Evolutionary conservation across 441 rosid genomes (phyloP).

Genomic region (Heliophila coronopifolia): DNA sequence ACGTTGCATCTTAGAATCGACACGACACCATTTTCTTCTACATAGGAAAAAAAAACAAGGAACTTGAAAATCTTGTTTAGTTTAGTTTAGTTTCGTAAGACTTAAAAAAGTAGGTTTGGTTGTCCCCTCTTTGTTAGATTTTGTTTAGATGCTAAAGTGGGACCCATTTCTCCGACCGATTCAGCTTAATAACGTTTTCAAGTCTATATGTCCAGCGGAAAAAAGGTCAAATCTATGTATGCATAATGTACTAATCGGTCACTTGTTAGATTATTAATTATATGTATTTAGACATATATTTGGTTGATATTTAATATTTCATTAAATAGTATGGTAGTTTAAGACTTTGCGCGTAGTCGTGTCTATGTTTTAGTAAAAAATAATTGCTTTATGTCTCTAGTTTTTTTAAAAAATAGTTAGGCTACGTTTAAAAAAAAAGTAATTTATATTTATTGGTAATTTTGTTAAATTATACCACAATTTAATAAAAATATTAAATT

Average conservation of each 20-base stretch:
- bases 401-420: too few species aligned
- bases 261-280: not conserved
- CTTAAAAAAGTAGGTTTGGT: slow-evolving; percentile 13
- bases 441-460: too few species aligned
- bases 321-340: slow-evolving; percentile 4
- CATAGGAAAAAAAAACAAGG: slow-evolving; percentile 3
- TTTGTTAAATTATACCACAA: too few species aligned
- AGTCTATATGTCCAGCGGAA: slow-evolving; percentile 16
- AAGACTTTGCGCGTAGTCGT: too few species aligned
- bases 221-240: not conserved
- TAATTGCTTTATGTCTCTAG: too few species aligned
- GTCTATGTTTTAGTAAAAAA: too few species aligned
- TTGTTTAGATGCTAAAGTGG: slow-evolving; percentile 17
- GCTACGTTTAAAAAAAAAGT: too few species aligned
- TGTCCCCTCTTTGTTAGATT: slow-evolving; percentile 24
- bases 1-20: slow-evolving; percentile 16
- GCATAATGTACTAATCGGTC: slow-evolving; percentile 13
- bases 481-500: too few species aligned
- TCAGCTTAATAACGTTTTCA: slow-evolving; percentile 9
- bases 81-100: not conserved
- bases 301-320: slow-evolving; percentile 8
- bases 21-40: slow-evolving; percentile 12
- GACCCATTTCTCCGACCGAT: slow-evolving; percentile 21
- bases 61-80: not conserved
- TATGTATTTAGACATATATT: slow-evolving; percentile 20